Base-by-base conservation (phyloP, 1,284 basidiomycete genomes). In the Phellinidium pouzarii region DNA sequence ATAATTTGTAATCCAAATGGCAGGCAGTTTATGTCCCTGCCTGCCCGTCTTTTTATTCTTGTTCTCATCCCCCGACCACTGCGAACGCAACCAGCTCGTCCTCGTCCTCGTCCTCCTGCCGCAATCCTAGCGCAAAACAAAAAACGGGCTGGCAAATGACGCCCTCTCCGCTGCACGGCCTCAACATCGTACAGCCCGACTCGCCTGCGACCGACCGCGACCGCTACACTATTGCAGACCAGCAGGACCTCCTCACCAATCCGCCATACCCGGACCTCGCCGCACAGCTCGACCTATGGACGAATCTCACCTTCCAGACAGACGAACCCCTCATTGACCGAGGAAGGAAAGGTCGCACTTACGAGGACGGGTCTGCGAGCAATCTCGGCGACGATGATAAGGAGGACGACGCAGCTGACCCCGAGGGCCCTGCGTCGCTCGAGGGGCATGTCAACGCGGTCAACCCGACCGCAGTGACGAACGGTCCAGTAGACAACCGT, bases 211-310 rank as follows among this genome's bases (percentile, higher is more conserved):
- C n/a, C n/a, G n/a, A n/a, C n/a, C n/a, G n/a, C 22, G 62, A 72
- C 47, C 56, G 72, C 6, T 68, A 72, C 19, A 17, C 37, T 40
- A 40, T n/a, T 37, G 52, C 66, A 43, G 62, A 68, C 38, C 71
- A 79, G 63, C 62, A 69, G 53, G 77, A 77, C 60, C 81, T 86
- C 57, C 72, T 87, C 38, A 75, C 87, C 53, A 68, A 78, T 0
- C 71, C 79, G 1, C 75, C 78, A 19, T 84, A 81, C 64, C 82
- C 82, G 9, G 88, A 89, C 65, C 74, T 90, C 48, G 76, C 76
- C 17, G 84, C 86, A 3, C 2, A 91, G 64, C 82, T 91, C 54
- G 87, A 88, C 66, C 72, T 90, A 47, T 92, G 90, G 90, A 86
- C 87, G 7, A 85, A 86, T 66, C 75, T 91, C 57, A 70, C 80